Evolutionary conservation across 371 early-diverging fungal genomes (phyloP).

Genomic region (Mortierella sp.): DNA sequence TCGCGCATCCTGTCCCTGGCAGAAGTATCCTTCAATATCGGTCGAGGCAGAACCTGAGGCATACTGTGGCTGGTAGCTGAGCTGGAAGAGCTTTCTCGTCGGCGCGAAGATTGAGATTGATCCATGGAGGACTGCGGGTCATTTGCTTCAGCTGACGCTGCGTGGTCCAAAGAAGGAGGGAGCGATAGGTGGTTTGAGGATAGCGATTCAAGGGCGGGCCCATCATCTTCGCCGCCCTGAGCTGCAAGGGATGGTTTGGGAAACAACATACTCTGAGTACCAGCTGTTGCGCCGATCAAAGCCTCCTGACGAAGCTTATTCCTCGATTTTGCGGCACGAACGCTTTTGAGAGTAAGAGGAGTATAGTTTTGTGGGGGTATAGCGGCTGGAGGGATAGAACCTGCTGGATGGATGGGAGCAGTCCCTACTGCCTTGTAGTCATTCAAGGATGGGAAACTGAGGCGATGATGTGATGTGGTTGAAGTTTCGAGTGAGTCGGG

Average conservation of each 20-base stretch:
- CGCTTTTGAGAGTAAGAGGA: slow-evolving; percentile 37
- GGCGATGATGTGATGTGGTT: slow-evolving; percentile 6
- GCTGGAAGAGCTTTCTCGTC: slow-evolving; percentile 22
- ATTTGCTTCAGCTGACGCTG: not conserved
- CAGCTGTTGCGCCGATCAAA: slow-evolving; percentile 31
- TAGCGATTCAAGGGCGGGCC: not conserved
- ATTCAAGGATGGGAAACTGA: slow-evolving; percentile 41
- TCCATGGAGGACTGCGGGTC: not conserved
- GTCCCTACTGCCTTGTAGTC: slow-evolving; percentile 16
- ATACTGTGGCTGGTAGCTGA: slow-evolving; percentile 3
- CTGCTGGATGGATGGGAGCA: not conserved
- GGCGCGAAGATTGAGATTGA: slow-evolving; percentile 10
- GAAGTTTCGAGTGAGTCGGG: slow-evolving; percentile 1
- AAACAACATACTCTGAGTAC: slow-evolving; percentile 22
- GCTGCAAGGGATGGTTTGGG: slow-evolving; percentile 19
- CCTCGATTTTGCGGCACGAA: slow-evolving; percentile 40
- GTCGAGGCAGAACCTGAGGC: slow-evolving; percentile 34
- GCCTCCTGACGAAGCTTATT: slow-evolving; percentile 43
- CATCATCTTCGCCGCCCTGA: not conserved
- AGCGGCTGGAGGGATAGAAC: slow-evolving; percentile 7
- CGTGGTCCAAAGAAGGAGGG: not conserved
- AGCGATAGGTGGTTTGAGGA: not conserved
- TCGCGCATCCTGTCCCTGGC: slow-evolving; percentile 42
- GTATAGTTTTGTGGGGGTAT: slow-evolving; percentile 30
- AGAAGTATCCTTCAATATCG: slow-evolving; percentile 50